Base-by-base conservation (phyloP, 1,284 basidiomycete genomes). In the Sporisorium iseilematis-ciliati region DNA sequence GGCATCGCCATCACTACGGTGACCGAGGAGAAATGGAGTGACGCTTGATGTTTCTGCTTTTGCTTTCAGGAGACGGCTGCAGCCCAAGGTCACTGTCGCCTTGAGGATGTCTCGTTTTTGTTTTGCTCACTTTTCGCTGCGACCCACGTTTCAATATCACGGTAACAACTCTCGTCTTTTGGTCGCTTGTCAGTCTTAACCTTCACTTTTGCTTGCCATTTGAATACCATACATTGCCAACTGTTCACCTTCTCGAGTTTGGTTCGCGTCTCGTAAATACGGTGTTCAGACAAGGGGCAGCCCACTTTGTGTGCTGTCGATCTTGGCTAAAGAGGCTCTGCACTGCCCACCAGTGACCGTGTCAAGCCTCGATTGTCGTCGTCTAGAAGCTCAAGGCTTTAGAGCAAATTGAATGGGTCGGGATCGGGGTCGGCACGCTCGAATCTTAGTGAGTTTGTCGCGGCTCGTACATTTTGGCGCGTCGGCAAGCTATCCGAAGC, bases 1-100 rank as follows among this genome's bases (percentile, higher is more conserved):
- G 54, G 65, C 3, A 65, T 65, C 29, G 63, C 63, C 12, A 56
- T 66, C 35, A 66, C 65, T 3, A 60, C 65, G 0, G 58, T 66
- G 43, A 66, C 57, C 33, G 58, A 66, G 38, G 65, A 66, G 57
- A 60, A 66, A 20, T 60, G 65, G 58, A 56, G 57, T 33, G 42
- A 60, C 25, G 52, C 50, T 23, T 56, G 29, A 61, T 6, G 12
- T 6, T 35, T 35, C 33, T 35, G 7, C 12, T 8, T 35, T 35
- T 14, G 7, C 33, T 35, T 35, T 35, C 33, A 35, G 12, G 33
- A 35, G 33, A 35, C 33, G 10, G 33, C 33, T 11, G 33, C 33
- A 35, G 33, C 33, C 12, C 6, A 3, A 11, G 3, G 3, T 35
- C 33, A 35, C 33, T 35, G 33, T 35, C 8, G 33, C 7, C 7